phyloP scores from a whole-genome alignment of 2,329 filamentous ascomycete species.

The Colletotrichum simmondsii region DNA sequence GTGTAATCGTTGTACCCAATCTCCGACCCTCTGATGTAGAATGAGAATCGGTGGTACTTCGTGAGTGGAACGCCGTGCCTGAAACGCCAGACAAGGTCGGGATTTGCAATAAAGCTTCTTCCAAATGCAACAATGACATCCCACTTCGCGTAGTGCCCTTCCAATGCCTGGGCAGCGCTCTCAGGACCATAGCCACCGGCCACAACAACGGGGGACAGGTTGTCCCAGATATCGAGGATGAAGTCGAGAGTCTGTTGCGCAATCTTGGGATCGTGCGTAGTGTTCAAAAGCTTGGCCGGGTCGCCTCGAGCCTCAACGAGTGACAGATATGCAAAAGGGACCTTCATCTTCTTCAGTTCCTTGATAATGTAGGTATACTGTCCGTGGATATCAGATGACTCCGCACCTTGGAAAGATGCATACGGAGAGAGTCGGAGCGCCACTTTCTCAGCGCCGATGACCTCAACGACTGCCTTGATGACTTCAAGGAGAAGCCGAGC shows the following conservation, averaged over 20 bases:
- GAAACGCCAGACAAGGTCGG: constrained; percentile 41
- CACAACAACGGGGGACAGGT: constrained; percentile 40
- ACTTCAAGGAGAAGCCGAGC: constrained; percentile 58
- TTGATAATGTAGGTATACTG: constrained; percentile 40
- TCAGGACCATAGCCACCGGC: constrained; percentile 40
- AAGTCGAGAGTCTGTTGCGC: constrained; percentile 42
- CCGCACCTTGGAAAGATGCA: constrained; percentile 39
- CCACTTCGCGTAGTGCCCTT: constrained; percentile 41
- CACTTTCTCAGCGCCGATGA: constrained; percentile 45
- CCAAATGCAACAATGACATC: constrained; percentile 45
- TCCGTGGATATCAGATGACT: constrained; percentile 36
- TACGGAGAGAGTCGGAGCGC: constrained; percentile 52
- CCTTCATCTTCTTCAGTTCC: constrained; percentile 40
- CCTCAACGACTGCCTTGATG: constrained; percentile 42
- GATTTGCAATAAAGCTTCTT: constrained; percentile 42
- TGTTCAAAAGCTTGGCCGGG: constrained; percentile 41
- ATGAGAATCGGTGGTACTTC: constrained; percentile 40
- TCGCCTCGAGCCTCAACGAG: constrained; percentile 43
- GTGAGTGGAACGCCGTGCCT: constrained; percentile 38
- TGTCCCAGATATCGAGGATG: constrained; percentile 43
- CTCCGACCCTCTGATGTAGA: constrained; percentile 36
- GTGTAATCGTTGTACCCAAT: constrained; percentile 24
- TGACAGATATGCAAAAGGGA: constrained; percentile 41
- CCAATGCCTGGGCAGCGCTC: constrained; percentile 35
- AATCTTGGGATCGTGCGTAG: constrained; percentile 47